phyloP scores from a whole-genome alignment of 2,329 filamentous ascomycete genomes.

The Mariannaea elegans region DNA sequence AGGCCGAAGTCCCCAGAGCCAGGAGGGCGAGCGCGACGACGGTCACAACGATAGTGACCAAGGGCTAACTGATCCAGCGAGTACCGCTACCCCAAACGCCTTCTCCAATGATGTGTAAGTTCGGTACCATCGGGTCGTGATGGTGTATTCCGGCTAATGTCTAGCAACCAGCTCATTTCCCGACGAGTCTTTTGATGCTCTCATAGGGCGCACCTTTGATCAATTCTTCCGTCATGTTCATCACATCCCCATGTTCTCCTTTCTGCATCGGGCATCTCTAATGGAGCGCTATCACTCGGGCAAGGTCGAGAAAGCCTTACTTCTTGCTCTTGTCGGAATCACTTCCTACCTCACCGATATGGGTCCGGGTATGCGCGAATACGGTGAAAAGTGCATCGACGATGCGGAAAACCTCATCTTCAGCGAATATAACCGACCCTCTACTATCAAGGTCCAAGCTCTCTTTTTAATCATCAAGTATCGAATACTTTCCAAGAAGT shows the following conservation, averaged over 20 bases:
- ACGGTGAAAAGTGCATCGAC: conserved; percentile 63
- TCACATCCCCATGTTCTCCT: conserved; percentile 67
- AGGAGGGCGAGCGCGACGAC: conserved; percentile 48
- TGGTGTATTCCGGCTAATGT: conserved; percentile 30
- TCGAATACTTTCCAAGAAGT: conserved; percentile 53
- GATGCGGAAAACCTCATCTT: conserved; percentile 63
- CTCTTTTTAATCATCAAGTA: conserved; percentile 56
- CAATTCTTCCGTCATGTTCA: conserved; percentile 68
- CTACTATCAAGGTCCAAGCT: conserved; percentile 64
- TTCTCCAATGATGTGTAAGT: conserved; percentile 48
- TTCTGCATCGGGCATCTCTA: conserved; percentile 66
- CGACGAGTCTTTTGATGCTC: conserved; percentile 57
- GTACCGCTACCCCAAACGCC: conserved; percentile 45
- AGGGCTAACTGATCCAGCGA: conserved; percentile 45
- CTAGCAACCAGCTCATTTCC: conserved; percentile 40
- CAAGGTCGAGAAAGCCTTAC: conserved; percentile 62
- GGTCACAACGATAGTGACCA: conserved; percentile 47
- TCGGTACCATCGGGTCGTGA: neutral
- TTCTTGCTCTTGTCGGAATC: conserved; percentile 64
- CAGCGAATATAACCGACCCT: conserved; percentile 62
- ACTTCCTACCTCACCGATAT: conserved; percentile 65
- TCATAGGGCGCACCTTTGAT: conserved; percentile 63
- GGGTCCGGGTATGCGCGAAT: conserved; percentile 60
- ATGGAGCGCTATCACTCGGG: conserved; percentile 67
- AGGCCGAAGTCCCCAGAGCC: conserved; percentile 44